A percentile compares a stretch with the other conserved stretches of the same genome.
phyloP scores from a whole-genome alignment of 805 yeast species.

The Kuraishia floccosa region DNA sequence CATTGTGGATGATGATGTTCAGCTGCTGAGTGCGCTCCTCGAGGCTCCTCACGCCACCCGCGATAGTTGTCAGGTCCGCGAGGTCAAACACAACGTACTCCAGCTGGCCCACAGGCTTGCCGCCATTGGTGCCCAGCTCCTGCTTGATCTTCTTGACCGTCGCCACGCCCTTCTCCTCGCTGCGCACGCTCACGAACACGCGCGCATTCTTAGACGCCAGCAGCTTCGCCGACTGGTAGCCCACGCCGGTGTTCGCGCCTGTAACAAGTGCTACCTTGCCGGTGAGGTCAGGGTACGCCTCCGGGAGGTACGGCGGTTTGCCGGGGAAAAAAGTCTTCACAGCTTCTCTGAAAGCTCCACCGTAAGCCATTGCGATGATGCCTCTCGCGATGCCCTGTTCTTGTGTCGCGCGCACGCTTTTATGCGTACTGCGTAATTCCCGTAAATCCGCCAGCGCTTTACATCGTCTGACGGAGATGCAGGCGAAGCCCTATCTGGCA shows the following conservation, averaged over 20 bases:
- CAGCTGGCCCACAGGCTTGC: no score
- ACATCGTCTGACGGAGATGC: no score
- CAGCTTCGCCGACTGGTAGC: slow-evolving; percentile 18
- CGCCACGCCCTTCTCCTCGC: slow-evolving; percentile 15
- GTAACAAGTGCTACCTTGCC: slow-evolving; percentile 20
- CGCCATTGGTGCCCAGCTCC: slow-evolving; percentile 7
- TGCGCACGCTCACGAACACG: slow-evolving; percentile 25
- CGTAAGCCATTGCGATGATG: background rate
- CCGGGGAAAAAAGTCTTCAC: slow-evolving; percentile 3
- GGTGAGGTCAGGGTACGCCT: slow-evolving; percentile 20
- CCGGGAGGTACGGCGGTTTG: slow-evolving; percentile 13
- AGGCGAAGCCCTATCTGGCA: no score
- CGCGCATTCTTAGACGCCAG: slow-evolving; percentile 20
- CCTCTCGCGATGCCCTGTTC: no score
- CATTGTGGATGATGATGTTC: slow-evolving; percentile 28
- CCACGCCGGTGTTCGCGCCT: slow-evolving; percentile 23
- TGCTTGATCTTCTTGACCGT: slow-evolving; percentile 16
- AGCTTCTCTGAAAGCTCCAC: background rate
- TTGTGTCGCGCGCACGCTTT: no score
- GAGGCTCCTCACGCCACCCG: slow-evolving; percentile 21
- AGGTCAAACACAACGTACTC: slow-evolving; percentile 20
- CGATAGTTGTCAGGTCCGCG: slow-evolving; percentile 28
- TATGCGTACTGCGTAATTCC: no score
- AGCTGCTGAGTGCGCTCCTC: slow-evolving; percentile 14
- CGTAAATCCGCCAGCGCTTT: no score